A percentile compares a stretch with the other conserved stretches of the same genome.
Evolutionary conservation across 331 rosid species (phyloP).

Genomic region (Erythrophleum ivorense): DNA sequence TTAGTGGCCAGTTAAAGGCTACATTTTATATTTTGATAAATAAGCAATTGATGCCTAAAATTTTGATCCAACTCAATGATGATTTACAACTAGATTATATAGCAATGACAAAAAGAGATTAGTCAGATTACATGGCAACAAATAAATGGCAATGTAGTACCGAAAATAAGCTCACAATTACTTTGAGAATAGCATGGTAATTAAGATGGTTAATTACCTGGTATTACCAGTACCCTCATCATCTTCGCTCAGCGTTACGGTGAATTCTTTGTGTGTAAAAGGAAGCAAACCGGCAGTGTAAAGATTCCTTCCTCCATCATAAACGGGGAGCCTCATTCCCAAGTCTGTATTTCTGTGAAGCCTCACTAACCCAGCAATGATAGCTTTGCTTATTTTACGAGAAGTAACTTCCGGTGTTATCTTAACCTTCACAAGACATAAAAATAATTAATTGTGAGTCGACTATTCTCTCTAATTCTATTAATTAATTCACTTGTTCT

Average conservation of each 20-base stretch:
- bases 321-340: slow-evolving; percentile 52
- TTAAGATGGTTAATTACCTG: slow-evolving; percentile 34
- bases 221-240: slow-evolving; percentile 41
- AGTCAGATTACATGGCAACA: not conserved
- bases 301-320: slow-evolving; percentile 57
- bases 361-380: slow-evolving; percentile 58
- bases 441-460: not conserved
- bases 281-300: slow-evolving; percentile 63
- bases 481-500: not conserved
- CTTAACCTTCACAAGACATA: slow-evolving; percentile 46
- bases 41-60: not conserved
- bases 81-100: not conserved
- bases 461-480: not conserved
- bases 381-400: slow-evolving; percentile 48
- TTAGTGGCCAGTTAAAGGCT: not conserved
- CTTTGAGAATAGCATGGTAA: slow-evolving; percentile 1
- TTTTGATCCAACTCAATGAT: not conserved
- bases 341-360: slow-evolving; percentile 46
- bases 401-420: slow-evolving; percentile 52
- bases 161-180: no score
- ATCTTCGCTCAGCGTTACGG: slow-evolving; percentile 38
- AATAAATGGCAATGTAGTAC: not conserved
- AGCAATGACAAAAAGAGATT: not conserved
- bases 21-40: not conserved
- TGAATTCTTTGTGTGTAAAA: slow-evolving; percentile 49